A percentile compares a stretch with the other conserved stretches of the same genome.
These are phyloP conservation scores for Pleurozium schreberi DNA, from an alignment of 225 moss, liverwort and hornwort species.

Conservation along the genomic window DNA sequence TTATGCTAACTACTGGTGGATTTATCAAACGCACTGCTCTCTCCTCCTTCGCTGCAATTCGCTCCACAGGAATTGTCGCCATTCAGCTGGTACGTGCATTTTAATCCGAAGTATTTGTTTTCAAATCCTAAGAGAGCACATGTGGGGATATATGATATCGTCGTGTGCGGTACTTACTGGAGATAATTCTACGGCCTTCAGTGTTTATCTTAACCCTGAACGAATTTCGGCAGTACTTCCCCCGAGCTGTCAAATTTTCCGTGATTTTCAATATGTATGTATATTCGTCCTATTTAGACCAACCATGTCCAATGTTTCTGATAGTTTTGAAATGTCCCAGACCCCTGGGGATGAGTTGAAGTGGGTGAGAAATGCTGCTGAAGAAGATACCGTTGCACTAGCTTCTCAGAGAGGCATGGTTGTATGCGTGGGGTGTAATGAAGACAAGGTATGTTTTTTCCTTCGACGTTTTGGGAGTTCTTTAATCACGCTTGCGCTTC, in stretches of 20 bases:
- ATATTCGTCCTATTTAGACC: neutral
- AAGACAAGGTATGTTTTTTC: constrained; percentile 55
- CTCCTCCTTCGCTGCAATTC: constrained; percentile 81
- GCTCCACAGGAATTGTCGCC: constrained; percentile 92
- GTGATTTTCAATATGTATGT: neutral
- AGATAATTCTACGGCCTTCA: neutral
- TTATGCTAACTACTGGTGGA: constrained; percentile 86
- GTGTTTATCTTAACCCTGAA: neutral
- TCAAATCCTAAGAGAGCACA: neutral
- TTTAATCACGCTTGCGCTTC: neutral
- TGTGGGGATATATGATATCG: neutral
- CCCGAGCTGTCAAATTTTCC: neutral
- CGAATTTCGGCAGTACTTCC: neutral
- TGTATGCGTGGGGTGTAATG: constrained; percentile 75
- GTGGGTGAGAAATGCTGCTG: constrained; percentile 89
- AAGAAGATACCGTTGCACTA: constrained; percentile 83
- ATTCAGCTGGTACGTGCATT: constrained; percentile 69
- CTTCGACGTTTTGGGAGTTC: neutral
- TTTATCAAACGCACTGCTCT: constrained; percentile 92
- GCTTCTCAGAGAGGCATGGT: constrained; percentile 88
- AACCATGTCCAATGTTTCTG: neutral
- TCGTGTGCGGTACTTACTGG: neutral
- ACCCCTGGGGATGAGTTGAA: constrained; percentile 88
- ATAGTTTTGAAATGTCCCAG: constrained; percentile 20
- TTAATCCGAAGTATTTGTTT: neutral